Conservation (phyloP, 2,329 filamentous ascomycete species). For the Myriosclerotinia duriaeana region DNA sequence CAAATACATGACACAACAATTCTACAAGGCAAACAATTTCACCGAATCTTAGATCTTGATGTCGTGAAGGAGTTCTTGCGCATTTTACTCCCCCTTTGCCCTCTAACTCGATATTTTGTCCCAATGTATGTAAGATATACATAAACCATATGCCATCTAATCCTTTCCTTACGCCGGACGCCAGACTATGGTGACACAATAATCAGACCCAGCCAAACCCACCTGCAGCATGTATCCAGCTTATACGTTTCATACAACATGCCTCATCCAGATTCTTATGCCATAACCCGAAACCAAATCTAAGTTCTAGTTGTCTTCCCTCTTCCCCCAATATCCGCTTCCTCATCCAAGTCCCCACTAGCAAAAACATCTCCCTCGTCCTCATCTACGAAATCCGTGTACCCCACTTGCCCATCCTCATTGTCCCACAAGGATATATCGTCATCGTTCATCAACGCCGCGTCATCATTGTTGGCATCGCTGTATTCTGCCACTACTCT, state of each 20-base stretch:
- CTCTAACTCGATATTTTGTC: not conserved
- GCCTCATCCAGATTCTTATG: not conserved
- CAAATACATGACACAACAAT: not conserved
- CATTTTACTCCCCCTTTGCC: not conserved
- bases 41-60: not conserved
- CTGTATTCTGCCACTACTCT: conserved; percentile 28
- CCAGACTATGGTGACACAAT: conserved; percentile 12
- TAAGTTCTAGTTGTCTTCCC: conserved; percentile 18
- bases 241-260: conserved; percentile 12
- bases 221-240: conserved; percentile 6
- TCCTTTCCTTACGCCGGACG: conserved; percentile 7
- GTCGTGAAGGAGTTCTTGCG: not conserved
- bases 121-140: not conserved
- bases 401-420: conserved; percentile 28
- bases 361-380: conserved; percentile 36
- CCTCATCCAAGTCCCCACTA: conserved; percentile 31
- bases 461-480: conserved; percentile 33
- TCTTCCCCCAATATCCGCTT: conserved; percentile 20
- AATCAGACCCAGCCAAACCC: conserved; percentile 8
- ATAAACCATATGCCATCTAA: conserved; percentile 2
- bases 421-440: conserved; percentile 42
- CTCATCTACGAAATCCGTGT: conserved; percentile 38
- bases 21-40: not conserved
- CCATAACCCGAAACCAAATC: not conserved
- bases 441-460: conserved; percentile 39